Conservation (phyloP, 2,329 filamentous ascomycete species). For the Cytospora mali region DNA sequence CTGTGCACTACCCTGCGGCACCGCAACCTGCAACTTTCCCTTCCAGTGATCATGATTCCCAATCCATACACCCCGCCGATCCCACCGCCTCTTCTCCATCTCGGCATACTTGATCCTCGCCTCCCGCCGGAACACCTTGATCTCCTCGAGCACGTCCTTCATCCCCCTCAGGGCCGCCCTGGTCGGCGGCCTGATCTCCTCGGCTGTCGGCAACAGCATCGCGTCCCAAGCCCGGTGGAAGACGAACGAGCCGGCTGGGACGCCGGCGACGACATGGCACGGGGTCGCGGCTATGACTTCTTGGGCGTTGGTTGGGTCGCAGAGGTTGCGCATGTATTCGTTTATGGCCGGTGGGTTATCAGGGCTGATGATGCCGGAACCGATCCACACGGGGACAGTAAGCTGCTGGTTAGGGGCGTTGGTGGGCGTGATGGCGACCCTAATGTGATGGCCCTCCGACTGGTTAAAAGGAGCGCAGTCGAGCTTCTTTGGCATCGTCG, state of each 20-base stretch:
- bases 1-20: constrained; percentile 6
- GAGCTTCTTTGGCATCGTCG: neutral
- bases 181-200: constrained; percentile 35
- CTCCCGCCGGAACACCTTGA: constrained; percentile 44
- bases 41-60: constrained; percentile 42
- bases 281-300: constrained; percentile 51
- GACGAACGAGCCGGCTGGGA: constrained; percentile 48
- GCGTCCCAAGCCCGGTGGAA: constrained; percentile 57
- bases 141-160: constrained; percentile 46
- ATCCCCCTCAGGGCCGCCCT: constrained; percentile 40
- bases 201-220: constrained; percentile 44
- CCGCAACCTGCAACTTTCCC: constrained; percentile 42
- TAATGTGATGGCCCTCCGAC: constrained; percentile 30
- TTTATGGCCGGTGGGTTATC: constrained; percentile 43
- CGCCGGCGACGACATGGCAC: constrained; percentile 53
- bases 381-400: constrained; percentile 51
- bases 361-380: constrained; percentile 37
- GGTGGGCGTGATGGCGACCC: constrained; percentile 35
- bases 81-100: constrained; percentile 23
- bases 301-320: constrained; percentile 39
- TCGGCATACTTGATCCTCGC: constrained; percentile 37
- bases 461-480: constrained; percentile 7
- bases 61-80: constrained; percentile 22
- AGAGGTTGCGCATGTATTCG: constrained; percentile 51
- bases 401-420: constrained; percentile 31